Percentiles rank a stretch among this genome's conserved stretches.
These are phyloP conservation scores for Alternaria dauci DNA, from an alignment of 2,329 filamentous ascomycete species.

Conservation along the genomic window DNA sequence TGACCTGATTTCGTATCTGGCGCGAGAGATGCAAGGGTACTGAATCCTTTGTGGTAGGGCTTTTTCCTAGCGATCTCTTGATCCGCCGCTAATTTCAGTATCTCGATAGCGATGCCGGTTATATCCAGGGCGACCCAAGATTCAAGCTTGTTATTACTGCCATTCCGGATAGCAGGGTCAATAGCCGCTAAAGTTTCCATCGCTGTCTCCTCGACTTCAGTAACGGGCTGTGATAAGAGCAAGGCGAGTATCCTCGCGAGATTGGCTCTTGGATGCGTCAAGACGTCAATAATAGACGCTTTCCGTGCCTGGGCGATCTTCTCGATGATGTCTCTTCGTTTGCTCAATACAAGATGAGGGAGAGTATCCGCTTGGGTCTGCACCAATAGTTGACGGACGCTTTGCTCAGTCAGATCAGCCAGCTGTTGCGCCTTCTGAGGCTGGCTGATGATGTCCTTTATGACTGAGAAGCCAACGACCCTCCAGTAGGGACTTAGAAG, in stretches of 20 bases:
- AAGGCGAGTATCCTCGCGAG: slow-evolving; percentile 67
- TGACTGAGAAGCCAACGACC: slow-evolving; percentile 79
- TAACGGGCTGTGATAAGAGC: slow-evolving; percentile 67
- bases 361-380: slow-evolving; percentile 82
- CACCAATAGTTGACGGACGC: slow-evolving; percentile 75
- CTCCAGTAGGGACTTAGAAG: slow-evolving; percentile 90
- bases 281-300: slow-evolving; percentile 66
- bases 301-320: slow-evolving; percentile 77
- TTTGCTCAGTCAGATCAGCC: slow-evolving; percentile 81
- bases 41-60: slow-evolving; percentile 62
- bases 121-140: slow-evolving; percentile 78
- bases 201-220: slow-evolving; percentile 71
- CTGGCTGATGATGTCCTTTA: slow-evolving; percentile 79
- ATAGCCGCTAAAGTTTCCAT: slow-evolving; percentile 74
- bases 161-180: slow-evolving; percentile 73
- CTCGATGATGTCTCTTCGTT: slow-evolving; percentile 78
- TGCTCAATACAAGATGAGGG: slow-evolving; percentile 83
- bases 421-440: slow-evolving; percentile 85
- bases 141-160: slow-evolving; percentile 64
- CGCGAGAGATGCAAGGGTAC: slow-evolving; percentile 55
- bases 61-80: slow-evolving; percentile 62
- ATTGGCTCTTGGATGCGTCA: slow-evolving; percentile 64
- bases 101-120: slow-evolving; percentile 77
- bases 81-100: slow-evolving; percentile 81
- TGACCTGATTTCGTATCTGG: slow-evolving; percentile 57